Base-by-base conservation (phyloP, 1,139 yeast species). In the Debaryomycetaceae sp. region DNA sequence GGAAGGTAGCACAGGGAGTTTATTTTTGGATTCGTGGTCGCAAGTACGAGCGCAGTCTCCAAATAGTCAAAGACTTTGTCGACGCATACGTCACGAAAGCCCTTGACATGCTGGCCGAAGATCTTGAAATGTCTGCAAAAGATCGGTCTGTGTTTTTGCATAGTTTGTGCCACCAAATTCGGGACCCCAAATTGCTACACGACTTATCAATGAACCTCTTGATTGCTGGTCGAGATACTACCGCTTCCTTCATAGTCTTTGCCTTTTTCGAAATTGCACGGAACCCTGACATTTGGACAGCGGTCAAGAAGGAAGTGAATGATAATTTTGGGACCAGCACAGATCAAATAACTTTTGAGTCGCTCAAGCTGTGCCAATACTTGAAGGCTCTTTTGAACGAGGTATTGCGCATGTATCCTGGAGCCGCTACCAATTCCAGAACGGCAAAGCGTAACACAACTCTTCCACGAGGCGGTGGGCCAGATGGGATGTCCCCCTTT, bases 401-500 rank as follows among this genome's bases (percentile, higher is more conserved):
- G 46, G 52, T 56, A 4, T 58, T 73, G 35, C 57, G 78, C 37
- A 44, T 72, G 38, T 71, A 69, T 39, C 79, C 78, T 10, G 57
- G 69, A 4, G 78, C 72, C 16, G 77, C 78, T 16, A 43, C 55
- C 26, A 72, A 72, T 41, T 59, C 58, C 41, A 56, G 79, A 32
- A 49, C 52, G 23, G 63, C 73, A 14, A 50, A 54, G 10, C 57
- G 48, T 30, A 62, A 62, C 36, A 69, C 76, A 5, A 55, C 65
- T 6, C 51, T 70, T 28, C 77, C 77, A 19, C 51, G 52, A 23
- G 77, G 77, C 14, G 76, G 75, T 18, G 77, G 76, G 4, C 41
- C 51, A 3, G 62, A 66, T 31, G 64, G 55, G 10, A 29, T 35
- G 7, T 32, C 50, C 14, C 77, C 77, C 7, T 37, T 70, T 4